Evolutionary conservation across 805 yeast species (phyloP), one percentile per base, ranked within the genome.

Genomic region (Lipomyces starkeyi): DNA sequence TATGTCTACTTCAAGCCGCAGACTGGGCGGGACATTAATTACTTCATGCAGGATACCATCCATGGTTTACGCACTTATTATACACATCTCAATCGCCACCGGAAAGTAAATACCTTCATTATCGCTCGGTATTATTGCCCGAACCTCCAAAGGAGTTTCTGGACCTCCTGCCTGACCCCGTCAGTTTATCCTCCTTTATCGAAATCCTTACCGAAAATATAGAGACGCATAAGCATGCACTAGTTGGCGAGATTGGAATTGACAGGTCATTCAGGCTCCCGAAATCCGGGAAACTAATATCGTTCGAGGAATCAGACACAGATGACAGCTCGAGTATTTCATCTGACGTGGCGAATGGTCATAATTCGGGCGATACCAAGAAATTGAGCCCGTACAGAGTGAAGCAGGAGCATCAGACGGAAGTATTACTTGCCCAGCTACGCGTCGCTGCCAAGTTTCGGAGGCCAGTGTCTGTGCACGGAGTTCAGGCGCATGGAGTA

Each of bases 191-290:
- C 0, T 72, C 74, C 0, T 82, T 83, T 66, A 35, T 85, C 3
- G 64, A 59, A 0, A 64, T 67, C 22, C 76, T 88, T 35, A 74
- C 77, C 25, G 32, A 43, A 2, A 79, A 79, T 49, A 68, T 87
- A 6, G 22, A 59, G 0, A 62, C 70, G 14, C 73, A 75, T 63
- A 78, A 80, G 0, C 13, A 66, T n/a, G 78, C 82, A 1, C 84
- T 91, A 13, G 81, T 94, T 9, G 99, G 99, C 0, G 99, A 94
- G 74, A 84, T 92, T n/a, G 99, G 99, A 0, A 79, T 95, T 1
- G 99, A 94, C 77, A 90, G 88, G 76, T 75, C 86, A 37, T 91
- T 91, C 74, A 78, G 91, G 49, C 77, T 93, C 3, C 97, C 96
- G 6, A 64, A 47, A 25, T 58, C 65, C 25, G 69, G 1, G 73